phyloP scores from a whole-genome alignment of 352 stramenopile genomes.

The Phytophthora pisi region DNA sequence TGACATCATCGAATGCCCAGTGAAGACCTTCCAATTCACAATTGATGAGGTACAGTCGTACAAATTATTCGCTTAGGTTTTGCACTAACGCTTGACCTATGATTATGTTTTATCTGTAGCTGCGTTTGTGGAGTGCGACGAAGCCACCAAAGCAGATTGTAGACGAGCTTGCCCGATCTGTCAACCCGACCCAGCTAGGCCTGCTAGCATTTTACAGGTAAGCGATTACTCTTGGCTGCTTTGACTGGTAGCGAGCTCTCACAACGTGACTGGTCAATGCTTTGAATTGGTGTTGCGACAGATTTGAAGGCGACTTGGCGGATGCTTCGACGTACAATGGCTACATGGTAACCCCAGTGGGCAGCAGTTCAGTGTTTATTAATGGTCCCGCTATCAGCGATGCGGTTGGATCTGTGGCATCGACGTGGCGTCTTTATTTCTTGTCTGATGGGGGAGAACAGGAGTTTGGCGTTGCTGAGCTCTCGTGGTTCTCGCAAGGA shows the following conservation, averaged over 20 bases:
- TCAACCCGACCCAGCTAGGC: conserved; percentile 2
- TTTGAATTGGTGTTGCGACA: background rate
- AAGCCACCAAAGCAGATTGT: conserved; percentile 9
- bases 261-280: background rate
- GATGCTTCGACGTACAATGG: conserved; percentile 11
- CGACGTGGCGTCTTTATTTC: conserved; percentile 30
- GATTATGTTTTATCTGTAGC: conserved; percentile 6
- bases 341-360: conserved; percentile 1
- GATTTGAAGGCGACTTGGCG: conserved; percentile 22
- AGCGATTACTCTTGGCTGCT: background rate
- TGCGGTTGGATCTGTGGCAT: conserved; percentile 5
- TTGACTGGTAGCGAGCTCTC: too few species aligned
- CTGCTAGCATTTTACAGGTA: conserved; percentile 33
- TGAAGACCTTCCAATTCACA: conserved; percentile 46
- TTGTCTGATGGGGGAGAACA: conserved; percentile 19
- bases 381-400: conserved; percentile 17
- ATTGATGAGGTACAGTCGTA: conserved; percentile 50
- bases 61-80: background rate
- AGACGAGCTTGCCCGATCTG: conserved; percentile 13
- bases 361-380: conserved; percentile 1
- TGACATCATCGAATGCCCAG: conserved; percentile 31
- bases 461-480: conserved; percentile 34
- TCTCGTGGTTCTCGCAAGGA: conserved; percentile 37
- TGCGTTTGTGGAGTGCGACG: conserved; percentile 25
- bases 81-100: background rate